These are phyloP conservation scores for Phytophthora citrophthora DNA, from an alignment of 352 stramenopile genomes.

Conservation along the genomic window DNA sequence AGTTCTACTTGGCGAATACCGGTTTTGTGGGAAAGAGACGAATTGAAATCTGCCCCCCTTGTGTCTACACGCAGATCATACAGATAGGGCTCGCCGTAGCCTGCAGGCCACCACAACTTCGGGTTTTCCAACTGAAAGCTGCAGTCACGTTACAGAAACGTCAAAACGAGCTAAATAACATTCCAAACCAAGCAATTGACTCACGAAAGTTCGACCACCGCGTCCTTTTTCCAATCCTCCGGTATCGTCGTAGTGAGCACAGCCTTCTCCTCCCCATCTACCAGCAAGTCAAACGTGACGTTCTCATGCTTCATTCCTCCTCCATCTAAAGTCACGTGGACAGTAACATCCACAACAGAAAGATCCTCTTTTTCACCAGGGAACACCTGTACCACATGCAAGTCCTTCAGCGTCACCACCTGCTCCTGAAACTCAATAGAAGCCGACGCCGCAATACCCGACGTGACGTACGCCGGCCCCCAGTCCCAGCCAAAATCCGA, in stretches of 20 bases:
- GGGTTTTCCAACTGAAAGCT: conserved; percentile 55
- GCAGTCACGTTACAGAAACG: conserved; percentile 9
- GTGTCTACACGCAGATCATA: conserved; percentile 63
- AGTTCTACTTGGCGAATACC: conserved; percentile 73
- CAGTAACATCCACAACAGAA: conserved; percentile 47
- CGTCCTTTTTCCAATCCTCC: conserved; percentile 17
- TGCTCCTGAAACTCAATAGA: conserved; percentile 47
- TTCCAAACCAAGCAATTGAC: conserved; percentile 1
- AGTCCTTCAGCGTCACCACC: conserved; percentile 29
- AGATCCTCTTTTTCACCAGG: conserved; percentile 32
- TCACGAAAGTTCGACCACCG: conserved; percentile 45
- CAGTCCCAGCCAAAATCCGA: conserved; percentile 91
- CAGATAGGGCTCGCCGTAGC: conserved; percentile 66
- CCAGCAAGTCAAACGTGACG: conserved; percentile 53
- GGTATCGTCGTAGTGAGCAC: conserved; percentile 23
- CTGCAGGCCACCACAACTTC: conserved; percentile 75
- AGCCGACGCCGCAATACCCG: conserved; percentile 62
- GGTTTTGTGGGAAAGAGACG: conserved; percentile 50
- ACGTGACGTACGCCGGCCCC: conserved; percentile 74
- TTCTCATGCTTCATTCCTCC: conserved; percentile 34
- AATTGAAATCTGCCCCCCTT: conserved; percentile 28
- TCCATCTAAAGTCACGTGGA: conserved; percentile 45
- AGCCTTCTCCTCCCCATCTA: conserved; percentile 45
- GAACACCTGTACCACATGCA: conserved; percentile 60
- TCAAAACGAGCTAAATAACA: conserved; percentile 6